Percentiles rank a stretch among this genome's conserved stretches.
Conservation (phyloP, 78 protist species). For the Dictyostelium firmibasis region DNA sequence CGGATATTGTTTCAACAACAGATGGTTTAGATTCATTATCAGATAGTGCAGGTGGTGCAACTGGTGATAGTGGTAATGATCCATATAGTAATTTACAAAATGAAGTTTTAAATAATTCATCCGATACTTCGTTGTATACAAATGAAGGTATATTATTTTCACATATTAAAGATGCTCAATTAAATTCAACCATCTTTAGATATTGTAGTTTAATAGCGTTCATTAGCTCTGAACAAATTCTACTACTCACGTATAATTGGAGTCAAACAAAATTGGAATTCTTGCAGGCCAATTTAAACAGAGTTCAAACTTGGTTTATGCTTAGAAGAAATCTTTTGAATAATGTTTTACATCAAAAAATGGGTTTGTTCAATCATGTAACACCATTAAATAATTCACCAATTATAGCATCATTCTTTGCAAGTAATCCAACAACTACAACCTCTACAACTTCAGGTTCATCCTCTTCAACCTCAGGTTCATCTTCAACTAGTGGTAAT, state of each 20-base stretch:
- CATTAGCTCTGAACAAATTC: background rate
- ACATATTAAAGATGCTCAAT: constrained; percentile 61
- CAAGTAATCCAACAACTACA: background rate
- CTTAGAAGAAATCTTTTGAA: constrained; percentile 25
- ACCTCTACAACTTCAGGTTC: background rate
- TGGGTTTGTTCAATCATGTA: constrained; percentile 76
- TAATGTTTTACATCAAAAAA: constrained; percentile 64
- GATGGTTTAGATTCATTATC: background rate
- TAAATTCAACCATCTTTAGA: constrained; percentile 6
- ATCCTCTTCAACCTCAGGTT: background rate
- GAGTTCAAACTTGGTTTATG: constrained; percentile 47
- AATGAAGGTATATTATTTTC: constrained; percentile 49
- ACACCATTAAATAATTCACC: constrained; percentile 8
- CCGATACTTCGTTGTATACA: background rate
- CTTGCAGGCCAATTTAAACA: background rate
- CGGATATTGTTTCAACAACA: background rate
- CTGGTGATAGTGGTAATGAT: background rate
- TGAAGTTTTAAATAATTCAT: constrained; percentile 1
- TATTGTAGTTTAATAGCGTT: constrained; percentile 10
- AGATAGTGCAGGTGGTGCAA: background rate
- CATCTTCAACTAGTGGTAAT: background rate
- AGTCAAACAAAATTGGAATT: constrained; percentile 46
- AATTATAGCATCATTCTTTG: constrained; percentile 25
- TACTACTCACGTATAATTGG: constrained; percentile 66
- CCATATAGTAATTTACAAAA: background rate